These are phyloP conservation scores for Phytophthora fragariae DNA, from an alignment of 352 stramenopile genomes.

Conservation along the genomic window DNA sequence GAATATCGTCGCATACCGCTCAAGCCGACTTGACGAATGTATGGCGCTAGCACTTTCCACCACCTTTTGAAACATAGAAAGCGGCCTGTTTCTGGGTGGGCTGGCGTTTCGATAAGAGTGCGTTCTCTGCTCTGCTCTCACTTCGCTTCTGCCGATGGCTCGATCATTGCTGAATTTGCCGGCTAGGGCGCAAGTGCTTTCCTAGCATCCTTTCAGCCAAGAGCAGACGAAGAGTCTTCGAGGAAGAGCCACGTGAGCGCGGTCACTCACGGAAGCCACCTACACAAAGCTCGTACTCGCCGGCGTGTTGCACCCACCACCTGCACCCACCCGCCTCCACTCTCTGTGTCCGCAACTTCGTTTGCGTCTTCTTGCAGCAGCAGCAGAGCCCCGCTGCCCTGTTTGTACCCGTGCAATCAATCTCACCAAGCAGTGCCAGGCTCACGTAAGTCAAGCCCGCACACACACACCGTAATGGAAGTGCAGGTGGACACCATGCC, in stretches of 20 bases:
- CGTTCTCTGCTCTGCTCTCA: conserved; percentile 34
- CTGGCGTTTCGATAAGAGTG: conserved; percentile 35
- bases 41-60: conserved; percentile 4
- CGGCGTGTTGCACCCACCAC: conserved; percentile 1
- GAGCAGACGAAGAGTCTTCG: conserved; percentile 19
- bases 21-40: conserved; percentile 1
- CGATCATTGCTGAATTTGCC: conserved; percentile 71
- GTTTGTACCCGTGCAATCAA: conserved; percentile 26
- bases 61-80: conserved; percentile 21
- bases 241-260: conserved; percentile 26
- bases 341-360: not conserved
- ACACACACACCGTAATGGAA: conserved; percentile 34
- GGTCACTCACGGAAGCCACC: not conserved
- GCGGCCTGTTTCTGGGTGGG: conserved; percentile 35
- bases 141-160: conserved; percentile 45
- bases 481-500: conserved; percentile 50
- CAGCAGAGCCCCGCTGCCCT: conserved; percentile 13
- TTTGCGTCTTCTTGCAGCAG: conserved; percentile 4
- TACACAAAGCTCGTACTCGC: not conserved
- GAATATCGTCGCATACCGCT: conserved; percentile 8
- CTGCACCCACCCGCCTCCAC: not conserved
- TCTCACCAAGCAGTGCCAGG: conserved; percentile 16
- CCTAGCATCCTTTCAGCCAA: conserved; percentile 4
- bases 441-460: conserved; percentile 9
- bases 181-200: conserved; percentile 56